Conservation (phyloP, 805 yeast genomes). For the Wickerhamiella brachini region DNA sequence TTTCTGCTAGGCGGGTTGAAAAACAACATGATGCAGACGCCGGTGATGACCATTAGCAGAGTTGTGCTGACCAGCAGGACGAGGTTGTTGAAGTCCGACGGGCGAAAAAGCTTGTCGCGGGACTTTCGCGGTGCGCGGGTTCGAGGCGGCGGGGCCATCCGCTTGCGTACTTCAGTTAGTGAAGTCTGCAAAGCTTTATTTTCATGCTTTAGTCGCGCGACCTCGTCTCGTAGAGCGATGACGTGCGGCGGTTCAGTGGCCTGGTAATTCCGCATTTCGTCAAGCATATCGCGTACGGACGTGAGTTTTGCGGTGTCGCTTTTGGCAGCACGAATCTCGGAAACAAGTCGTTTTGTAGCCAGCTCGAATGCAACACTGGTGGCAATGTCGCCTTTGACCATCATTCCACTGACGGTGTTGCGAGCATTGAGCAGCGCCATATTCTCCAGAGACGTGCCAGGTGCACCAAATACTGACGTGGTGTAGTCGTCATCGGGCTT, state of each 20-base stretch:
- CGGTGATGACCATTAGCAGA: conserved; percentile 15
- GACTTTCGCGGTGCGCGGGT: neutral
- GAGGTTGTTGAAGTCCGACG: conserved; percentile 11
- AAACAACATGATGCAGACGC: conserved; percentile 18
- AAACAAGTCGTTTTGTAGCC: conserved; percentile 23
- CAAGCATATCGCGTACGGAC: conserved; percentile 19
- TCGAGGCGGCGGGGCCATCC: neutral
- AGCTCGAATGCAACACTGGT: conserved; percentile 22
- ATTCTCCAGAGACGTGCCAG: conserved; percentile 22
- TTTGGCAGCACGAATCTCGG: conserved; percentile 22
- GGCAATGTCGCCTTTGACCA: conserved; percentile 22
- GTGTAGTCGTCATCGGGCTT: neutral
- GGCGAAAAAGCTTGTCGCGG: conserved; percentile 4
- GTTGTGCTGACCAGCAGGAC: conserved; percentile 14
- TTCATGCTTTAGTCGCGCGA: conserved; percentile 17
- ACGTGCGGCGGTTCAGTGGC: conserved; percentile 13
- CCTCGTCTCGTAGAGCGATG: conserved; percentile 19
- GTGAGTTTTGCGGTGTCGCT: conserved; percentile 25
- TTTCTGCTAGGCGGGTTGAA: conserved; percentile 16
- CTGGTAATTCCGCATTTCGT: conserved; percentile 20
- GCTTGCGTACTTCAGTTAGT: conserved; percentile 3
- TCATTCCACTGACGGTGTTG: conserved; percentile 23
- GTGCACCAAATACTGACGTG: conserved; percentile 24
- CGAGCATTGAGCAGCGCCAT: conserved; percentile 24
- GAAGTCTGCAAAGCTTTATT: conserved; percentile 18